Percentiles rank a stretch among this genome's conserved stretches.
Conservation (phyloP, 2,329 filamentous ascomycete genomes). For the Alternaria triticina region DNA sequence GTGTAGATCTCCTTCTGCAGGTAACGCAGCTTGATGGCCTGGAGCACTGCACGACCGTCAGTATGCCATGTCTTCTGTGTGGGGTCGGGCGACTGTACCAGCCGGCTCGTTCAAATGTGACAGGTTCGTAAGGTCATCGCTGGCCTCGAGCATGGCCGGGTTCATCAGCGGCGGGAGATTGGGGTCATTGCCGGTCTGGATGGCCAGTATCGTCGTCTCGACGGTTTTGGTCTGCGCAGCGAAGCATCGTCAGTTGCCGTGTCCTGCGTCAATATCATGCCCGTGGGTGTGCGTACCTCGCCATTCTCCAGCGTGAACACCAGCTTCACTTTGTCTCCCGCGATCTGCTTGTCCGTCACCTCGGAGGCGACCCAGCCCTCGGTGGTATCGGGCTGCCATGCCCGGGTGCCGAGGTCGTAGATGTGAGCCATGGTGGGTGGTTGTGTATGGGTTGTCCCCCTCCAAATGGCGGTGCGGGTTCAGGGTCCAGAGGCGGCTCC, state of each 20-base stretch:
- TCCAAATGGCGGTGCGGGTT: constrained; percentile 20
- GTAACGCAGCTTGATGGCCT: constrained; percentile 97
- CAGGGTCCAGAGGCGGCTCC: constrained; percentile 35
- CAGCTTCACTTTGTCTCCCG: constrained; percentile 86
- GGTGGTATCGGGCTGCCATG: constrained; percentile 95
- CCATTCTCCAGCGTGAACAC: constrained; percentile 91
- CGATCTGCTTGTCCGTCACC: constrained; percentile 81
- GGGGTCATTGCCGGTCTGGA: constrained; percentile 78
- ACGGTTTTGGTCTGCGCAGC: constrained; percentile 73
- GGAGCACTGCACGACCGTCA: constrained; percentile 71
- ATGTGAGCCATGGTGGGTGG: constrained; percentile 76
- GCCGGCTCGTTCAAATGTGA: constrained; percentile 98
- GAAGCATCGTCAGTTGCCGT: constrained; percentile 17
- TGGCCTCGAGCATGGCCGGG: constrained; percentile 95
- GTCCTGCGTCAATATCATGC: neutral
- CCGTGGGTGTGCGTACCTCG: constrained; percentile 65
- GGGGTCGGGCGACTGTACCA: constrained; percentile 62
- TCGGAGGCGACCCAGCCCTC: constrained; percentile 98
- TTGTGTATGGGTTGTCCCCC: constrained; percentile 19
- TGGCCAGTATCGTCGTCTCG: constrained; percentile 75
- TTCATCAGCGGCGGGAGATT: constrained; percentile 95
- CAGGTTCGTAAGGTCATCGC: constrained; percentile 95
- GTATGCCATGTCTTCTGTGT: constrained; percentile 19
- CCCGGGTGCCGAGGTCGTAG: constrained; percentile 95
- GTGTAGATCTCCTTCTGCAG: constrained; percentile 99